phyloP scores from a whole-genome alignment of 768 basidiomycete genomes.

The Tricholoma sp. region DNA sequence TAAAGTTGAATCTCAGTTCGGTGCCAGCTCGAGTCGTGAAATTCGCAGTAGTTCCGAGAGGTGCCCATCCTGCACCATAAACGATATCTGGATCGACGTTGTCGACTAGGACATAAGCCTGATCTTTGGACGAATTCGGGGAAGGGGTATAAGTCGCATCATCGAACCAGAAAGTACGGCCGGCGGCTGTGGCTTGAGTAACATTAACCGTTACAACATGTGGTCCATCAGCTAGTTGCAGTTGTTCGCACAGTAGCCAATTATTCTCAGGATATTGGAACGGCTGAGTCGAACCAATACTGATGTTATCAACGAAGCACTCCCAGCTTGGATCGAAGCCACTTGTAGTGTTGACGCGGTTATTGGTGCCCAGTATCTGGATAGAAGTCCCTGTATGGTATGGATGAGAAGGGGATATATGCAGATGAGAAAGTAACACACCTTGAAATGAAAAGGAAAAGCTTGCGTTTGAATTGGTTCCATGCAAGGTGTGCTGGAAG shows the following conservation, averaged over 20 bases:
- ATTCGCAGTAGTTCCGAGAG: conserved; percentile 7
- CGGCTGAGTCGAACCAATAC: conserved; percentile 13
- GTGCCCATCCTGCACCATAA: conserved; percentile 17
- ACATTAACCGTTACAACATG: conserved; percentile 22
- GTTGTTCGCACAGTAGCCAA: conserved; percentile 18
- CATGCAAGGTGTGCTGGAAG: conserved; percentile 14
- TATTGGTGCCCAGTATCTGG: not conserved
- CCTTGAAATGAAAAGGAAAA: conserved; percentile 1
- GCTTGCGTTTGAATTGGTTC: not conserved
- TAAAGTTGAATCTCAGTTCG: conserved; percentile 15
- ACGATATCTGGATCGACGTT: conserved; percentile 15
- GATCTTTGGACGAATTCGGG: conserved; percentile 4
- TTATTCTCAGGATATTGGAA: conserved; percentile 20
- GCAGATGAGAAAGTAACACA: not conserved
- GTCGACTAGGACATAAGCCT: conserved; percentile 15
- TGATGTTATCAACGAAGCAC: conserved; percentile 18
- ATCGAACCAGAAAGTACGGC: conserved; percentile 6
- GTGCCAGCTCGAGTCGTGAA: conserved; percentile 15
- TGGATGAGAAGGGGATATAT: not conserved
- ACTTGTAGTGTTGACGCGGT: not conserved
- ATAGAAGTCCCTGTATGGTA: not conserved
- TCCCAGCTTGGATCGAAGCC: conserved; percentile 18
- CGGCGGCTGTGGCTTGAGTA: conserved; percentile 4
- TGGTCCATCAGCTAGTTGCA: conserved; percentile 16
- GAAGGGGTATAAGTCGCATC: conserved; percentile 4